These are phyloP conservation scores for Candida argentea DNA, from an alignment of 805 yeast genomes.

Conservation along the genomic window DNA sequence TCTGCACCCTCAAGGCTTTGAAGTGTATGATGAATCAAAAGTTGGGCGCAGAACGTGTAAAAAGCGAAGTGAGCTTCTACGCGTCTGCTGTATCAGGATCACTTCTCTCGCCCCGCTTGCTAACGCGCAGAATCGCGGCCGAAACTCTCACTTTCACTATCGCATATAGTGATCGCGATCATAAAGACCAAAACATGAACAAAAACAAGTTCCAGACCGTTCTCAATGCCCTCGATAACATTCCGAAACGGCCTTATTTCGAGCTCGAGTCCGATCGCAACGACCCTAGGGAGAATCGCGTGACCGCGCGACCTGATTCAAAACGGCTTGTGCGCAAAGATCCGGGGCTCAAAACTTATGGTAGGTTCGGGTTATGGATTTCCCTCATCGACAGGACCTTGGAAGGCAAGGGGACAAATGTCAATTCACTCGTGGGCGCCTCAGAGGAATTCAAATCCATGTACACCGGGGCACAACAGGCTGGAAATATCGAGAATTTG, in stretches of 20 bases:
- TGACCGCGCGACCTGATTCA: constrained; percentile 8
- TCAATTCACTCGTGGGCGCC: constrained; percentile 90
- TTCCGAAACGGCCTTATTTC: constrained; percentile 28
- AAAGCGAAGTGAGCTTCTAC: constrained; percentile 29
- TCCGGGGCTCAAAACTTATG: constrained; percentile 26
- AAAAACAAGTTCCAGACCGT: constrained; percentile 47
- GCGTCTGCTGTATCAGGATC: constrained; percentile 63
- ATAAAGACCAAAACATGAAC: constrained; percentile 8
- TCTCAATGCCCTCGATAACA: constrained; percentile 39
- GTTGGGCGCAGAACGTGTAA: constrained; percentile 51
- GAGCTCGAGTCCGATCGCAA: constrained; percentile 19
- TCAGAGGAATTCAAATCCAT: constrained; percentile 62
- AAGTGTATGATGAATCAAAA: constrained; percentile 60
- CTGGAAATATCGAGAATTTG: constrained; percentile 48
- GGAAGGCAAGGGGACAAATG: constrained; percentile 72
- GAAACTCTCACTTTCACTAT: constrained; percentile 53
- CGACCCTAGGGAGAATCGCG: constrained; percentile 10
- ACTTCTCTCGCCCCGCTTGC: constrained; percentile 59
- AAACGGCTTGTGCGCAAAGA: constrained; percentile 25
- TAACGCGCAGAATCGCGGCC: constrained; percentile 71
- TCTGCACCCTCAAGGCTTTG: constrained; percentile 65
- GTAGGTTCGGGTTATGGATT: constrained; percentile 65
- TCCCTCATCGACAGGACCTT: constrained; percentile 53
- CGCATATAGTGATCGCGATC: constrained; percentile 24
- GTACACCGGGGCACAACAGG: constrained; percentile 12